Conservation (phyloP, 176 grass and related monocot species). For the Ensete glaucum region DNA sequence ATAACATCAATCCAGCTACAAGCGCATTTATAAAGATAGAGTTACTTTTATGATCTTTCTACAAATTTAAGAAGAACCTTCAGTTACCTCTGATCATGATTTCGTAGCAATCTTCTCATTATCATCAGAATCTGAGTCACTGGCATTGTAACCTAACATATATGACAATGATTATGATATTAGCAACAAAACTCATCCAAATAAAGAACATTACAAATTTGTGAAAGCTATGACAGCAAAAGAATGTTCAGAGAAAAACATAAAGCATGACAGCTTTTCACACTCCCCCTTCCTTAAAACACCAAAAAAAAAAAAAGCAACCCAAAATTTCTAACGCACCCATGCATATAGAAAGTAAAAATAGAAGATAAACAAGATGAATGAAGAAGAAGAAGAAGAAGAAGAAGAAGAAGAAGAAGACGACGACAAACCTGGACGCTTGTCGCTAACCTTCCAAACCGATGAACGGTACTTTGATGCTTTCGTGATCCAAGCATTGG, state of each 20-base stretch:
- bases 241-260: background rate
- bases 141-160: slow-evolving; percentile 77
- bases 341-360: too few relatives aligned
- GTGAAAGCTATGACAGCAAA: background rate
- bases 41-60: slow-evolving; percentile 1
- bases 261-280: background rate
- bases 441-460: slow-evolving; percentile 67
- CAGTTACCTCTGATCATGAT: slow-evolving; percentile 18
- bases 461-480: slow-evolving; percentile 73
- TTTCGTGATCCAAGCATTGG: slow-evolving; percentile 75
- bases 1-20: background rate
- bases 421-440: slow-evolving; percentile 56
- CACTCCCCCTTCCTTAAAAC: too few relatives aligned
- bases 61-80: background rate
- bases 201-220: background rate
- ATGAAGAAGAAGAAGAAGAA: background rate
- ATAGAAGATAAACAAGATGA: slow-evolving; percentile 1
- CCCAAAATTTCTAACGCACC: too few relatives aligned
- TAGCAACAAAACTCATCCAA: background rate
- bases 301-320: too few relatives aligned
- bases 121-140: slow-evolving; percentile 88
- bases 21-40: background rate
- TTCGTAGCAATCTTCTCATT: slow-evolving; percentile 45
- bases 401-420: background rate
- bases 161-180: background rate